Evolutionary conservation across 805 yeast species (phyloP).

Genomic region (Ogataea populi-albae): DNA sequence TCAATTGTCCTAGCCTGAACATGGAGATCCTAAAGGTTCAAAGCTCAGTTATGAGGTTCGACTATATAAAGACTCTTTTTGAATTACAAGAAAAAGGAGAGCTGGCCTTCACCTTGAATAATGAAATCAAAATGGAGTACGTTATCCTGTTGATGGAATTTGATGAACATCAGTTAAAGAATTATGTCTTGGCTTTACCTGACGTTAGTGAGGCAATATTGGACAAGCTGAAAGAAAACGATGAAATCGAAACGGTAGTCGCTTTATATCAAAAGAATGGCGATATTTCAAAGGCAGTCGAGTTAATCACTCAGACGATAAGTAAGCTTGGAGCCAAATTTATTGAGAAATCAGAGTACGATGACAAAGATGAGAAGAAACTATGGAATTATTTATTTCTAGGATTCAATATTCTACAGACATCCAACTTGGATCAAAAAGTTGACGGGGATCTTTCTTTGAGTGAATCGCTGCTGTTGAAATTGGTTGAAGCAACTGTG

Average conservation of each 20-base stretch:
- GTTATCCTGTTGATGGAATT: slow-evolving; percentile 27
- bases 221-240: slow-evolving; percentile 22
- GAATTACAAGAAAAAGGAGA: slow-evolving; percentile 16
- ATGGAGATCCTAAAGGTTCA: slow-evolving; percentile 32
- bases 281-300: slow-evolving; percentile 33
- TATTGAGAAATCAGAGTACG: slow-evolving; percentile 12
- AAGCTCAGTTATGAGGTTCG: slow-evolving; percentile 27
- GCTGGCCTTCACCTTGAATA: slow-evolving; percentile 6
- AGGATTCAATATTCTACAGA: slow-evolving; percentile 35
- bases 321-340: slow-evolving; percentile 19
- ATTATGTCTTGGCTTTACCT: slow-evolving; percentile 19
- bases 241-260: slow-evolving; percentile 34
- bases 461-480: slow-evolving; percentile 39
- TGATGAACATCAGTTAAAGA: slow-evolving; percentile 15
- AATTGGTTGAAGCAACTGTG: slow-evolving; percentile 39
- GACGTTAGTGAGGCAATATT: slow-evolving; percentile 16
- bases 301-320: slow-evolving; percentile 22
- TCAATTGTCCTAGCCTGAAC: slow-evolving; percentile 40
- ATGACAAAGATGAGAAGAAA: slow-evolving; percentile 23
- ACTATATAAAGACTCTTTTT: slow-evolving; percentile 36
- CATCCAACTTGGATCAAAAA: slow-evolving; percentile 14
- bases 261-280: slow-evolving; percentile 27
- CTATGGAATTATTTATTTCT: slow-evolving; percentile 35
- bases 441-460: slow-evolving; percentile 22
- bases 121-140: slow-evolving; percentile 23